Base-by-base conservation (phyloP, 2,329 filamentous ascomycete genomes). In the Paraphoma chrysanthemicola region DNA sequence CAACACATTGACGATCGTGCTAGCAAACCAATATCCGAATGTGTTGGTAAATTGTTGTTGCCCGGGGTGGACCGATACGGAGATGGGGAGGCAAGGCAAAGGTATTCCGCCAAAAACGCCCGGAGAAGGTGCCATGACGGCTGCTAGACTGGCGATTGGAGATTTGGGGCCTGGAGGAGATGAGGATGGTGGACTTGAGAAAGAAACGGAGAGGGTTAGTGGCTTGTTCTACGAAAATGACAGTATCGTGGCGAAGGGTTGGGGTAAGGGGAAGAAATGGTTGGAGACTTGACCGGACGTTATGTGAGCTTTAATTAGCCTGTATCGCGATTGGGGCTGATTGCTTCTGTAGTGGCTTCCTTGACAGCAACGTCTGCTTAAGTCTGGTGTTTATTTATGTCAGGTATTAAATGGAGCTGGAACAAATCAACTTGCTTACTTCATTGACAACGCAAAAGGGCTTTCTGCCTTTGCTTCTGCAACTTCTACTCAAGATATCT, bases 41-140 rank as follows among this genome's bases (percentile, higher is more conserved):
- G 54, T 60, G 10, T 6, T 38, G 16, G 33, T 70, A 0, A 66
- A 66, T 33, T 59, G 39, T 42, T 66, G 59, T 44, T 72, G 67
- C 41, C 67, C 66, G 0, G 67, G 68, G 0, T 72, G 64, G 65
- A 57, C 62, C 2, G 47, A 69, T 41, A 68, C 61, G 7, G 65
- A 63, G 5, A 71, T 70, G 63, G 69, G 67, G 0, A 57, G 60
- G 29, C 56, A 56, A 38, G 56, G 52, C 12, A 42, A 50, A 6
- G 69, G 60, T 9, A 64, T 16, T 23, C 60, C 62, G 28, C 59
- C 60, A 2, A 63, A 68, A 57, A 68, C 60, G 14, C 30, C 44
- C n/a, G 60, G 66, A 46, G 51, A 64, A 23, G 60, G 67, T 9
- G 54, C 57, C 14, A 49, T 58, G n/a, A 53, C 62, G 44, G 49